phyloP scores from a whole-genome alignment of 805 yeast species.

The Yamadazyma akitaensis region DNA sequence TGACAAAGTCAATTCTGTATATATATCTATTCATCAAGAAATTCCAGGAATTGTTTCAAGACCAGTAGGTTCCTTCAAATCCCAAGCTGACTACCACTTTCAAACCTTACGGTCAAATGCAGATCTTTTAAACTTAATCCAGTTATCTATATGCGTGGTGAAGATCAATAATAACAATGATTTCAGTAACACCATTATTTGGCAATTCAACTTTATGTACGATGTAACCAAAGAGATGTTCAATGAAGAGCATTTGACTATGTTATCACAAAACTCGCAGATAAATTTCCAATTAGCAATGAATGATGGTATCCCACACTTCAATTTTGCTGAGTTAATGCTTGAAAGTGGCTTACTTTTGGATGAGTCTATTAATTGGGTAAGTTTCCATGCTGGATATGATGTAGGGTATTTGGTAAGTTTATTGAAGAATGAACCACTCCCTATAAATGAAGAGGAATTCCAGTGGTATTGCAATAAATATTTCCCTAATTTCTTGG shows the following conservation, averaged over 20 bases:
- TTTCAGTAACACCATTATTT: constrained; percentile 75
- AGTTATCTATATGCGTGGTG: constrained; percentile 49
- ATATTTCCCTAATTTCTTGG: constrained; percentile 81
- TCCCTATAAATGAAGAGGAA: constrained; percentile 79
- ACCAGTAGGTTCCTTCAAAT: constrained; percentile 89
- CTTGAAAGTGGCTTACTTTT: constrained; percentile 83
- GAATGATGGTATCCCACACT: constrained; percentile 71
- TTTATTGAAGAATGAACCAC: constrained; percentile 64
- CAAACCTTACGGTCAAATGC: constrained; percentile 92
- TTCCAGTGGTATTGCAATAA: constrained; percentile 66
- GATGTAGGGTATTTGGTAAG: constrained; percentile 88
- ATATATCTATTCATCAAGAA: constrained; percentile 78
- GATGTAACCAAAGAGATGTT: constrained; percentile 79
- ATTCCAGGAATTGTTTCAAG: constrained; percentile 95
- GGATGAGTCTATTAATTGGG: constrained; percentile 73
- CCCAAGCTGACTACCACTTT: constrained; percentile 90
- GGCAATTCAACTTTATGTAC: constrained; percentile 94
- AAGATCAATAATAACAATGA: constrained; percentile 33
- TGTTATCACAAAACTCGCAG: constrained; percentile 73
- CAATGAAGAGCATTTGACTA: constrained; percentile 77
- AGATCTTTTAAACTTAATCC: constrained; percentile 81
- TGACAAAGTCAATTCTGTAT: constrained; percentile 45
- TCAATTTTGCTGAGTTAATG: constrained; percentile 78
- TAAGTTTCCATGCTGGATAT: constrained; percentile 90
- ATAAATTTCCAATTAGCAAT: constrained; percentile 74